These are phyloP conservation scores for Phycomyces blakesleeanus DNA, from an alignment of 192 early-diverging fungal species.

Conservation along the genomic window DNA sequence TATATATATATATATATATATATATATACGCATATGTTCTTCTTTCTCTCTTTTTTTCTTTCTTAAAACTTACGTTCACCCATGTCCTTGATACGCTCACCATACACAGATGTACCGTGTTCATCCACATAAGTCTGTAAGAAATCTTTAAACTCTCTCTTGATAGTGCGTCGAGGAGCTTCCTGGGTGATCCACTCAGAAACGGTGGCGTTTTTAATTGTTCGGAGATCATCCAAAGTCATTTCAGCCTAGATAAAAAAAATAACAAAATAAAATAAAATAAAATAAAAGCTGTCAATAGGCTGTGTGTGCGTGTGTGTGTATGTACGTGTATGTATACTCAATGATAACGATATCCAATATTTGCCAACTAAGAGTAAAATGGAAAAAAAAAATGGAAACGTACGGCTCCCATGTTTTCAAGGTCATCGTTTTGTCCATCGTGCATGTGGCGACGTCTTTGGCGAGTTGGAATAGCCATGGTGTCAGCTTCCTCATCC, in stretches of 20 bases:
- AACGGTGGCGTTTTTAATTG: conserved; percentile 78
- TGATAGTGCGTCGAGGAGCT: conserved; percentile 77
- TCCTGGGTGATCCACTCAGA: conserved; percentile 85
- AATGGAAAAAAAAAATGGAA: neutral
- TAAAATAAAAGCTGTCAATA: too few relatives aligned
- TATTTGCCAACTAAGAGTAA: neutral
- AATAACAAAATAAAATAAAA: conserved; percentile 4
- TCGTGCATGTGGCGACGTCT: conserved; percentile 48
- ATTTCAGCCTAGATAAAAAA: conserved; percentile 49
- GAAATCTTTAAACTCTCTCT: conserved; percentile 85
- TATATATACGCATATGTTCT: too few relatives aligned
- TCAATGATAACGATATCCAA: conserved; percentile 13
- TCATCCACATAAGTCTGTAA: conserved; percentile 83
- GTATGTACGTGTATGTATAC: too few relatives aligned
- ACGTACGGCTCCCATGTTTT: conserved; percentile 33
- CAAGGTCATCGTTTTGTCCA: conserved; percentile 57
- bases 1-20: too few relatives aligned
- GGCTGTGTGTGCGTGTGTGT: too few relatives aligned
- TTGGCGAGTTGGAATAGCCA: conserved; percentile 43
- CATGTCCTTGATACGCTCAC: conserved; percentile 84
- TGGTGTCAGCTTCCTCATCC: conserved; percentile 53
- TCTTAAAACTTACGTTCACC: conserved; percentile 56
- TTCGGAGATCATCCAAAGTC: conserved; percentile 73
- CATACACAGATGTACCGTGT: conserved; percentile 87
- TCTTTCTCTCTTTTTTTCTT: too few relatives aligned